Conservation (phyloP, 176 grass and related monocot genomes). For the Poa pratensis region DNA sequence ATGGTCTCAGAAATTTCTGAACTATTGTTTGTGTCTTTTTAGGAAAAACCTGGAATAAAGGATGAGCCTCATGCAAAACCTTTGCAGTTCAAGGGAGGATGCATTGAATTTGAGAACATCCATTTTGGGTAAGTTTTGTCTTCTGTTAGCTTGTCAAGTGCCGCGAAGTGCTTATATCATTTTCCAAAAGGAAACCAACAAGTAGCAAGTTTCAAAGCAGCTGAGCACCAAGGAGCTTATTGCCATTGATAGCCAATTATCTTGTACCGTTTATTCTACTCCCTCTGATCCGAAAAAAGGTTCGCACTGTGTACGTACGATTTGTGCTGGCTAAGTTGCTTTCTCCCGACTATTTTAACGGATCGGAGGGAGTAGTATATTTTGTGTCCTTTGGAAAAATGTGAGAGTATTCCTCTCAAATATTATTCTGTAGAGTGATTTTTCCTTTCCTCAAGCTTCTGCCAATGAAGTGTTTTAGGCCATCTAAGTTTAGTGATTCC, state of each 20-base stretch:
- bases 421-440: constrained; percentile 1
- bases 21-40: constrained; percentile 36
- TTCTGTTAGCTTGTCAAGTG: constrained; percentile 40
- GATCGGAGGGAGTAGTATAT: no score
- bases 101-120: constrained; percentile 86
- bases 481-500: constrained; percentile 29
- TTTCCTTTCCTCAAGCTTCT: constrained; percentile 32
- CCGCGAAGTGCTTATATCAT: neutral
- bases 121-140: constrained; percentile 83
- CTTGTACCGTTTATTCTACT: neutral
- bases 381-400: constrained; percentile 26
- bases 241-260: constrained; percentile 27
- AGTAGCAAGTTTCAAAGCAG: constrained; percentile 19
- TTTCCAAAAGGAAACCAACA: constrained; percentile 10
- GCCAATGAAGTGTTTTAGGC: constrained; percentile 19
- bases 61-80: constrained; percentile 76
- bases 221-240: neutral
- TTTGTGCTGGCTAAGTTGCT: no score
- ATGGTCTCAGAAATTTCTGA: constrained; percentile 40
- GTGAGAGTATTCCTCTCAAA: neutral
- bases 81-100: constrained; percentile 82
- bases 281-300: no score
- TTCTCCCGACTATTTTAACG: no score
- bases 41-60: constrained; percentile 91
- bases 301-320: no score